Evolutionary conservation across 2,329 filamentous ascomycete species (phyloP).

Genomic region (Ascochyta viciae-villosae): DNA sequence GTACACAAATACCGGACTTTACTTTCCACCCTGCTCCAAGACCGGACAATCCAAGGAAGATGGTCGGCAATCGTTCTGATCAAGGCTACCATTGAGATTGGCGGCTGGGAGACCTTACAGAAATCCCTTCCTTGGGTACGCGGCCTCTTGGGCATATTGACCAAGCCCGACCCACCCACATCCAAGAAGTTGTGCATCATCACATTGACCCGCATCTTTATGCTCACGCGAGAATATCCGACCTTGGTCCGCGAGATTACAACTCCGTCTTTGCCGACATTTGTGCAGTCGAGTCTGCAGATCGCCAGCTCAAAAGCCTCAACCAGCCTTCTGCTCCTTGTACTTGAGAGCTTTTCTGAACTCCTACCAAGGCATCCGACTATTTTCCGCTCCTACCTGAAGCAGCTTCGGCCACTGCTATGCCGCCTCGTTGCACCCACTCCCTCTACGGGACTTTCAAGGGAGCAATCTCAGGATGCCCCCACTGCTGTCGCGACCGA

Average conservation of each 20-base stretch:
- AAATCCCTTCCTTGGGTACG: constrained; percentile 77
- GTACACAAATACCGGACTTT: constrained; percentile 84
- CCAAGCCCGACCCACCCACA: constrained; percentile 78
- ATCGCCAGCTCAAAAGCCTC: constrained; percentile 51
- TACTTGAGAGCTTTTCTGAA: constrained; percentile 74
- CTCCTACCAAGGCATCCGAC: constrained; percentile 83
- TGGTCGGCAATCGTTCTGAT: constrained; percentile 80
- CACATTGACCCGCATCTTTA: constrained; percentile 82
- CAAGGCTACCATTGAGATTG: constrained; percentile 82
- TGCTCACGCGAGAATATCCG: constrained; percentile 80
- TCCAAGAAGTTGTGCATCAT: constrained; percentile 80
- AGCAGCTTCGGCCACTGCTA: constrained; percentile 70
- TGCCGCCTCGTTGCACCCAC: constrained; percentile 70
- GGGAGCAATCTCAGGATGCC: constrained; percentile 22
- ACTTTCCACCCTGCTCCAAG: constrained; percentile 78
- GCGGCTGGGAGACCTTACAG: constrained; percentile 82
- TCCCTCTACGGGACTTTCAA: constrained; percentile 49
- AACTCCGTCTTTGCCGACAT: constrained; percentile 78
- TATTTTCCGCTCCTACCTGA: constrained; percentile 77
- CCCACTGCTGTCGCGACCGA: constrained; percentile 59
- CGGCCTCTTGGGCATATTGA: constrained; percentile 75
- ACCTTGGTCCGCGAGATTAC: constrained; percentile 87
- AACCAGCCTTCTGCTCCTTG: constrained; percentile 64
- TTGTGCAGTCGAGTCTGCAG: constrained; percentile 75
- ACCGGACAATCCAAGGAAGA: constrained; percentile 74